A percentile compares a stretch with the other conserved stretches of the same genome.
Conservation (phyloP, 2,329 filamentous ascomycete genomes). For the Claviceps capensis region DNA sequence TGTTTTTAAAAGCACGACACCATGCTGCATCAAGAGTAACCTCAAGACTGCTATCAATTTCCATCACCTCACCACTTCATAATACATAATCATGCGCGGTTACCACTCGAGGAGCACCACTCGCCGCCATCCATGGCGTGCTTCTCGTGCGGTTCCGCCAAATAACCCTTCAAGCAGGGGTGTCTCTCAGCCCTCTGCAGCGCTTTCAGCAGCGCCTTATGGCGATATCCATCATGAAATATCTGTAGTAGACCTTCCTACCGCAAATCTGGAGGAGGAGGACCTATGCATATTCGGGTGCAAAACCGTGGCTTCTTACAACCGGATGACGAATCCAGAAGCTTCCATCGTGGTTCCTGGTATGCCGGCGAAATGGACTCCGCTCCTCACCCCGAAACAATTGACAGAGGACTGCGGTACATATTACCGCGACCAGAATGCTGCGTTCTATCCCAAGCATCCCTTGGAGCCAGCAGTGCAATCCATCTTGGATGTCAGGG, state of each 20-base stretch:
- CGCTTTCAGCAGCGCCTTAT: not conserved
- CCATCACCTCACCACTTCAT: not conserved
- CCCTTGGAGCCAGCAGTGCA: slow-evolving; percentile 36
- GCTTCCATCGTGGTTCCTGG: not conserved
- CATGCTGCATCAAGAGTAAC: too few relatives aligned
- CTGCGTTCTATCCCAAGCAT: slow-evolving; percentile 33
- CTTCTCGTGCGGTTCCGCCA: too few relatives aligned
- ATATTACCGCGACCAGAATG: slow-evolving; percentile 42
- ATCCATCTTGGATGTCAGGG: slow-evolving; percentile 19
- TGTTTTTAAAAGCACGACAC: too few relatives aligned
- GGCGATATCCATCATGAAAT: not conserved
- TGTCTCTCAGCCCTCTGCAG: not conserved
- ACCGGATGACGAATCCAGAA: not conserved
- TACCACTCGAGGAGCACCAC: not conserved
- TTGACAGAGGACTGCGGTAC: slow-evolving; percentile 31
- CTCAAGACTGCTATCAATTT: not conserved
- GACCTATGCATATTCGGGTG: not conserved
- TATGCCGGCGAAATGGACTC: slow-evolving; percentile 35
- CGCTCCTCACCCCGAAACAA: slow-evolving; percentile 17
- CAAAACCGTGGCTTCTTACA: not conserved
- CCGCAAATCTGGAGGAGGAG: not conserved
- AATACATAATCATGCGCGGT: not conserved
- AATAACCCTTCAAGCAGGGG: too few relatives aligned
- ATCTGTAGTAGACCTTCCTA: not conserved
- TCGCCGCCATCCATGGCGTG: not conserved